Evolutionary conservation across 2,329 filamentous ascomycete species (phyloP).

Genomic region (Microsporum audouinii): DNA sequence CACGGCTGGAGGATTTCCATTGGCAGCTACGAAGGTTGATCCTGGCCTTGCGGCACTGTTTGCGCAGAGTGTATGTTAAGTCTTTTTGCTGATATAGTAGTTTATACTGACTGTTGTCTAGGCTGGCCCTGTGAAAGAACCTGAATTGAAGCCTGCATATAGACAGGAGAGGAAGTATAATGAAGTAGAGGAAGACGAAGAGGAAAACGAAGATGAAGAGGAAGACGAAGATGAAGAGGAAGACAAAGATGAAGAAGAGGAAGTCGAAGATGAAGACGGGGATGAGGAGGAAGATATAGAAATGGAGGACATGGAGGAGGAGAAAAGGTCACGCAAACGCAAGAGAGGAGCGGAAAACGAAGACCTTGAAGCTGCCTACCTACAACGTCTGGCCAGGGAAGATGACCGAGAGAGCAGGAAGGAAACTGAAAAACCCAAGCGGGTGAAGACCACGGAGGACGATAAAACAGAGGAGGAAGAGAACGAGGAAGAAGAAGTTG

Average conservation of each 20-base stretch:
- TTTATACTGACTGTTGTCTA: constrained; percentile 12
- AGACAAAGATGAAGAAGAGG: constrained; percentile 37
- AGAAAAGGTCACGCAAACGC: constrained; percentile 39
- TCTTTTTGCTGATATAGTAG: background rate
- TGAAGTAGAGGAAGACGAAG: constrained; percentile 23
- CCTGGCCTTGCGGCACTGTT: constrained; percentile 60
- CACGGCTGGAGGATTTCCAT: constrained; percentile 18
- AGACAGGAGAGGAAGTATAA: constrained; percentile 13
- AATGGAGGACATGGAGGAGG: constrained; percentile 33
- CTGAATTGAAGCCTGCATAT: constrained; percentile 13
- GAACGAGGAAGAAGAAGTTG: constrained; percentile 41
- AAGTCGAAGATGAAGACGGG: constrained; percentile 44
- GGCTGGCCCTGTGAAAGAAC: constrained; percentile 33
- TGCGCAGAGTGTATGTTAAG: constrained; percentile 54
- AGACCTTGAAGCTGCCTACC: constrained; percentile 34
- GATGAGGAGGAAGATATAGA: background rate
- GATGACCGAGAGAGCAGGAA: constrained; percentile 28
- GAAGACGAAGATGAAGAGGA: constrained; percentile 30
- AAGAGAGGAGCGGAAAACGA: constrained; percentile 44
- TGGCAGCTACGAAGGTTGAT: constrained; percentile 48
- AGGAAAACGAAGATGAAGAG: constrained; percentile 21
- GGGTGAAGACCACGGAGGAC: constrained; percentile 28
- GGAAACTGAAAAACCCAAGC: constrained; percentile 26
- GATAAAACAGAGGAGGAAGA: constrained; percentile 23
- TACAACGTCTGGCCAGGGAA: constrained; percentile 35